These are phyloP conservation scores for Simmondsia chinensis DNA, from an alignment of 148 eudicot species.

Conservation along the genomic window DNA sequence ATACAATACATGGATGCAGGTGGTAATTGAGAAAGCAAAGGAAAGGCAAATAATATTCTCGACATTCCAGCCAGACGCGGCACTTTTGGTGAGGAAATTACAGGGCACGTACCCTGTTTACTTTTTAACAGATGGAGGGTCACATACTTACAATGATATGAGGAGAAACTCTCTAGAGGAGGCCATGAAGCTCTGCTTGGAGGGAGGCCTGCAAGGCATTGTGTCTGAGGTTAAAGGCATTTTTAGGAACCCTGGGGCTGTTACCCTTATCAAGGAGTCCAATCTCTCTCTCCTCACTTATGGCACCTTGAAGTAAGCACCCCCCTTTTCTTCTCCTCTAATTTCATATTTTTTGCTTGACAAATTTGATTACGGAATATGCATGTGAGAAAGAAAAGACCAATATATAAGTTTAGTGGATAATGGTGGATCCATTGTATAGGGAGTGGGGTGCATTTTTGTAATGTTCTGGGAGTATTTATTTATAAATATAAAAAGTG, in stretches of 20 bases:
- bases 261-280: constrained; percentile 57
- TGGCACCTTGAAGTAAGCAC: constrained; percentile 64
- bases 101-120: constrained; percentile 74
- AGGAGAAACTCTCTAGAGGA: constrained; percentile 79
- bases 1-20: too few relatives aligned
- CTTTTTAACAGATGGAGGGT: constrained; percentile 84
- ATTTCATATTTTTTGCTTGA: too few relatives aligned
- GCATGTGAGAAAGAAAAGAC: too few relatives aligned
- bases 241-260: constrained; percentile 60
- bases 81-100: constrained; percentile 44
- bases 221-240: constrained; percentile 78
- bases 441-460: too few relatives aligned
- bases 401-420: too few relatives aligned
- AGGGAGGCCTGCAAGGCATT: constrained; percentile 82
- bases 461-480: too few relatives aligned
- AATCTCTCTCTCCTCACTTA: constrained; percentile 67
- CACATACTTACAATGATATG: constrained; percentile 45
- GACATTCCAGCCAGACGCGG: constrained; percentile 85
- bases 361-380: too few relatives aligned
- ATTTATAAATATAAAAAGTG: too few relatives aligned
- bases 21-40: constrained; percentile 50
- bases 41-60: constrained; percentile 70
- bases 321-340: too few relatives aligned
- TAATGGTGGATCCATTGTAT: too few relatives aligned
- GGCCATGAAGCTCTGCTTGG: constrained; percentile 57